Base-by-base conservation (phyloP, 257 asterid species). In the Solanum sparsipilum region DNA sequence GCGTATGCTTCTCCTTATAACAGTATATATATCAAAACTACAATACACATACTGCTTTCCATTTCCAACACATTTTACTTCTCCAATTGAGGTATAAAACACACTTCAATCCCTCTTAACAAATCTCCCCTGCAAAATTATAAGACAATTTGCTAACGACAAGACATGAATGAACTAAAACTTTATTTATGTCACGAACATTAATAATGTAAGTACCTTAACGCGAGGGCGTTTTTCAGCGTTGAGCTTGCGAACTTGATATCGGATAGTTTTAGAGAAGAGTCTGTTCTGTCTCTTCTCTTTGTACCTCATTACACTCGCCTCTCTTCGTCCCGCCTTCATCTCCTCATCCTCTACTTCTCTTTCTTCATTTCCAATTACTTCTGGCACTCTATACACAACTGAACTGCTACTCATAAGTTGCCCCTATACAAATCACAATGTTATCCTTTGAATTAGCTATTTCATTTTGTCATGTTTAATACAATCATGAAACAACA, bases 141-240 rank as follows among this genome's bases (percentile, higher is more conserved):
- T 56, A 58, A 21, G 25, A 16, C 60, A 52, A 52, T 52, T 52
- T 48, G 21, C 60, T 48, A 48, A 48, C 21, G 21, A 48, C 60
- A 48, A 52, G 60, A 63, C 31, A n/a, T n/a, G 71, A 63, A 63
- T 23, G 27, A 15, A 0, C 7, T n/a, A 63, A 23, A 23, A 63
- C 29, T 0, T 23, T 63, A 63, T 23, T 56, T 18, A 56, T 56
- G n/a, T 56, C n/a, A 56, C 10, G n/a, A 56, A 56, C 65, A 56
- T 56, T 7, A 56, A 56, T 18, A 18, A 56, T 56, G 65, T 6
- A 63, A 3, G 3, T 88, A 96, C 99, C 99, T 96, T 96, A 67
- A 94, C 78, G n/a, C 99, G 98, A 78, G 99, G 99, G 63, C 99
- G 98, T 60, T 95, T 96, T 83, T 96, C 98, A 1, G 99, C 99